Evolutionary conservation across 116 monocot genomes (phyloP).

Genomic region (Trichopus zeylanicus): DNA sequence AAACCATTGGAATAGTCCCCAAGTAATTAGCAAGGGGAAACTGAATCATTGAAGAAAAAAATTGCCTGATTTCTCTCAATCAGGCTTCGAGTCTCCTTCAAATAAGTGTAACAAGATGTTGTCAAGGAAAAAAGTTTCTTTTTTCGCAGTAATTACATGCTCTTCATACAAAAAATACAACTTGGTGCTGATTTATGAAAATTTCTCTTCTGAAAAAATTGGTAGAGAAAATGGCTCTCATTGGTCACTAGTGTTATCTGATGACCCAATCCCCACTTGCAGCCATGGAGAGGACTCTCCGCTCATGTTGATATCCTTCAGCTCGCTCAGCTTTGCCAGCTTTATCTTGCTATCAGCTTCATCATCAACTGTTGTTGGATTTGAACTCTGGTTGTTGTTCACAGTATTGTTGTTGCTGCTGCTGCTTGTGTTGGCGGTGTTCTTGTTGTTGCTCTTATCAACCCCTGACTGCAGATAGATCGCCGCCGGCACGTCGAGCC

Average conservation of each 20-base stretch:
- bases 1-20: too few species aligned
- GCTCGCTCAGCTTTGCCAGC: conserved; percentile 50
- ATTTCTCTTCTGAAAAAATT: too few species aligned
- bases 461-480: conserved; percentile 13
- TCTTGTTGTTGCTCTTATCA: not conserved
- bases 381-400: conserved; percentile 1
- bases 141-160: too few species aligned
- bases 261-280: conserved; percentile 64
- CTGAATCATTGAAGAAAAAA: too few species aligned
- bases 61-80: too few species aligned
- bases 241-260: not conserved
- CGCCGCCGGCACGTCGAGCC: conserved; percentile 15
- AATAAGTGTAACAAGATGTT: too few species aligned
- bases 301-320: conserved; percentile 40
- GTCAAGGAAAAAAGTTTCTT: too few species aligned
- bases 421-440: conserved; percentile 1
- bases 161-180: too few species aligned
- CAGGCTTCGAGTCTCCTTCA: too few species aligned
- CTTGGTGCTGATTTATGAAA: too few species aligned
- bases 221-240: too few species aligned
- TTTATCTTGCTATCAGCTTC: conserved; percentile 50
- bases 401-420: not conserved
- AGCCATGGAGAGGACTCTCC: conserved; percentile 42
- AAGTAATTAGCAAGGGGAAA: too few species aligned
- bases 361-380: conserved; percentile 9